Evolutionary conservation across 2,329 filamentous ascomycete species (phyloP).

Genomic region (Huntiella omanensis): DNA sequence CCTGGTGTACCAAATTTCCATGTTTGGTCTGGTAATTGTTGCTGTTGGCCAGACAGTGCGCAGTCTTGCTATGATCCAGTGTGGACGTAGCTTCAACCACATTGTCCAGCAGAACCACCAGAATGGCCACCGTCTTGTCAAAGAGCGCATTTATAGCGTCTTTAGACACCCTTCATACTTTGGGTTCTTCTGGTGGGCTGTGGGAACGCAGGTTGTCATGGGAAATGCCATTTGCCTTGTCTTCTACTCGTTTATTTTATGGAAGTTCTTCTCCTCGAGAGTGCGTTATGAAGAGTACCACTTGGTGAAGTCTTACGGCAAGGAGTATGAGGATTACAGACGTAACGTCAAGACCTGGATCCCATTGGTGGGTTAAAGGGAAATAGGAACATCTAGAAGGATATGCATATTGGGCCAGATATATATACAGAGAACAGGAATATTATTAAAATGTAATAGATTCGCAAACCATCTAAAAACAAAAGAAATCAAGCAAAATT

Average conservation of each 20-base stretch:
- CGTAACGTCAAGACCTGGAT: constrained; percentile 57
- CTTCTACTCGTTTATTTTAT: constrained; percentile 57
- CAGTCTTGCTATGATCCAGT: constrained; percentile 72
- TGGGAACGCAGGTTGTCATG: constrained; percentile 83
- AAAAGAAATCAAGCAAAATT: not conserved
- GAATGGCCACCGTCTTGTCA: constrained; percentile 60
- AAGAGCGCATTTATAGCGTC: constrained; percentile 54
- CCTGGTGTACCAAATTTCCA: not conserved
- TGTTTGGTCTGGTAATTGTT: constrained; percentile 41
- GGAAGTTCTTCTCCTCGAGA: constrained; percentile 62
- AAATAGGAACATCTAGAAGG: constrained; percentile 12
- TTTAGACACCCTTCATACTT: constrained; percentile 87
- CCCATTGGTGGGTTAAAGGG: constrained; percentile 35
- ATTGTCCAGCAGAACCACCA: constrained; percentile 55
- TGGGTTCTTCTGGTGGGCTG: constrained; percentile 94
- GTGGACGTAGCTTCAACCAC: constrained; percentile 83
- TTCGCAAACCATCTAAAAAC: not conserved
- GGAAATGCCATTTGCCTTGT: constrained; percentile 67
- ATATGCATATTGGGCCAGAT: not conserved
- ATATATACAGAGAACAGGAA: not conserved
- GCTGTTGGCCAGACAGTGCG: constrained; percentile 55
- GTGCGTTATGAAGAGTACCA: constrained; percentile 64
- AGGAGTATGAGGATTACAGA: constrained; percentile 61
- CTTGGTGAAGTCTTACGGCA: constrained; percentile 64
- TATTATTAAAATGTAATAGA: not conserved